phyloP scores from a whole-genome alignment of 2,329 filamentous ascomycete species.

The Pestalotiopsis sp. region DNA sequence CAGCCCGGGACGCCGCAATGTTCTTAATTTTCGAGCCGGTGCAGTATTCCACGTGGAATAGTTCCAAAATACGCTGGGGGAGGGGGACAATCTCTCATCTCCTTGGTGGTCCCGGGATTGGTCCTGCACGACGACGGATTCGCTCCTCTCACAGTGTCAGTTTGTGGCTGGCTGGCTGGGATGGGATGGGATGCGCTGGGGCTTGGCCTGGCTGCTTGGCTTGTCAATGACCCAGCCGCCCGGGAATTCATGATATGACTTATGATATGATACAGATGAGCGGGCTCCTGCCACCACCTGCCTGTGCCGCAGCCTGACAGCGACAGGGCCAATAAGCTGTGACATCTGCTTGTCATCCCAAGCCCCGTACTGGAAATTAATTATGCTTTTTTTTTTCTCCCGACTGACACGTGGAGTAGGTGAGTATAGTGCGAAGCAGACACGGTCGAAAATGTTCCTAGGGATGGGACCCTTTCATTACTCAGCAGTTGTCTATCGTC shows the following conservation, averaged over 20 bases:
- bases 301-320: background rate
- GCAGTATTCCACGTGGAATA: background rate
- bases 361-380: background rate
- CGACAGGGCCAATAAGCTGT: background rate
- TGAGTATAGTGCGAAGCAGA: background rate
- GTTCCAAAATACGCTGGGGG: too few species aligned
- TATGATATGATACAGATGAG: background rate
- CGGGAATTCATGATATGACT: background rate
- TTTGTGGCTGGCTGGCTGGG: background rate
- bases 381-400: background rate
- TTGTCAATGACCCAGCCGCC: background rate
- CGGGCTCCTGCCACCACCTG: background rate
- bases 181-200: background rate
- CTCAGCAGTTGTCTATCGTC: background rate
- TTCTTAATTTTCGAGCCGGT: background rate
- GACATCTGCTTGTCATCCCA: background rate
- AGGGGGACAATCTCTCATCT: background rate
- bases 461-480: background rate
- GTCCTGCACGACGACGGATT: background rate
- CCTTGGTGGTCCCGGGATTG: background rate
- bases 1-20: background rate
- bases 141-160: background rate
- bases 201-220: background rate
- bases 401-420: background rate
- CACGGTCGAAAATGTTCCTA: background rate